Evolutionary conservation across 371 early-diverging fungal genomes (phyloP).

Genomic region (Apophysomyces ossiformis): DNA sequence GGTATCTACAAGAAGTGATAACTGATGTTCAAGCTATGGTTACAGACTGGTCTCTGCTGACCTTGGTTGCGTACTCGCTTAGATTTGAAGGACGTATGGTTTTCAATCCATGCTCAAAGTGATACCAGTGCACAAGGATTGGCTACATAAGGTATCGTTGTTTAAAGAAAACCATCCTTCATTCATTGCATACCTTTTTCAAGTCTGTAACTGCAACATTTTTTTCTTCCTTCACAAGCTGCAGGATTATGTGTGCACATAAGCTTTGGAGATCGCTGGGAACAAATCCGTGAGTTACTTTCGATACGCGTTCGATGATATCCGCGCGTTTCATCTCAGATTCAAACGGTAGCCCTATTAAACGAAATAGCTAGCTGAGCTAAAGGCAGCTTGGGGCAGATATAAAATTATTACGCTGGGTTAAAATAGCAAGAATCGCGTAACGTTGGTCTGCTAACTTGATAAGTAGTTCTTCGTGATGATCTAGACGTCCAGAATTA

Average conservation of each 20-base stretch:
- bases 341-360: conserved; percentile 58
- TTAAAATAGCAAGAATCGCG: conserved; percentile 47
- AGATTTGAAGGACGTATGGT: conserved; percentile 64
- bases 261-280: conserved; percentile 76
- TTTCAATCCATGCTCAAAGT: conserved; percentile 54
- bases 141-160: not conserved
- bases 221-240: conserved; percentile 40
- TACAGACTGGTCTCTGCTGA: conserved; percentile 8
- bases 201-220: not conserved
- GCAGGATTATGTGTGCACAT: conserved; percentile 58
- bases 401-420: conserved; percentile 43
- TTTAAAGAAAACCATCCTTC: too few species aligned
- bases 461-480: conserved; percentile 49
- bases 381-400: not conserved
- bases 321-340: conserved; percentile 43
- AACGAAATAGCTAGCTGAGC: not conserved
- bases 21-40: too few species aligned
- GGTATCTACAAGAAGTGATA: conserved; percentile 50
- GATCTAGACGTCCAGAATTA: conserved; percentile 66
- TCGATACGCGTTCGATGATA: conserved; percentile 82
- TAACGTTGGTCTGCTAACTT: conserved; percentile 54
- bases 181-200: not conserved
- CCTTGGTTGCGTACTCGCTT: conserved; percentile 59
- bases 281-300: conserved; percentile 93
- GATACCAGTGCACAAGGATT: conserved; percentile 13